Base-by-base conservation (phyloP, 805 yeast species). In the Ogataea salicorniae region DNA sequence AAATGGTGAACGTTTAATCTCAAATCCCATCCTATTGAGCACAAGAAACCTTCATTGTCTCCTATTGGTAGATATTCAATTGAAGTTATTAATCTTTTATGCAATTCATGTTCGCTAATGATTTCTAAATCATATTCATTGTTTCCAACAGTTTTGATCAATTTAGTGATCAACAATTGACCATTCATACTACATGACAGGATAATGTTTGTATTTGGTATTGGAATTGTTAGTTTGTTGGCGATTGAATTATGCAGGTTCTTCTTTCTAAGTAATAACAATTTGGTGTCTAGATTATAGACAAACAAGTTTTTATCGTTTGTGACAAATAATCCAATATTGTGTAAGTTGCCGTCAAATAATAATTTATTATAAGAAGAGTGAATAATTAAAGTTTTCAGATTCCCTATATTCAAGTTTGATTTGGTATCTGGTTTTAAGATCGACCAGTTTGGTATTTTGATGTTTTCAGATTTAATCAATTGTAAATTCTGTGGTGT, bases 11-110 rank as follows among this genome's bases (percentile, higher is more conserved):
- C 59, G 42, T 66, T 71, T 2, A 82, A 46, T 20, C 58, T 59
- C 45, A 69, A 64, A 62, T 84, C 91, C 76, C 83, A 75, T 3
- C 90, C 88, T 51, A 79, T 66, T 1, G 86, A 75, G 11, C 76
- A 68, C 18, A 83, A 54, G 52, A 70, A 74, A 17, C 69, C 67
- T 5, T 58, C 46, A 1, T 41, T 34, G 1, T 45, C 34, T 33
- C 41, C 50, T 5, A 52, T 38, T 5, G 48, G 36, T 4, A 57
- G 39, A 31, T 57, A 58, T 14, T 54, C 51, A 43, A 59, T 40
- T 5, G 55, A 51, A 0, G 68, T 59, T 6, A 67, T 55, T 17
- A 68, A 45, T 33, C 71, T 51, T 35, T 60, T 54, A 43, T 68
- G 71, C 13, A 68, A 38, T 46, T 64, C 62, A 2, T 46, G 18